These are phyloP conservation scores for Suhomyces coccinellae DNA, from an alignment of 1,139 yeast genomes.

Conservation along the genomic window DNA sequence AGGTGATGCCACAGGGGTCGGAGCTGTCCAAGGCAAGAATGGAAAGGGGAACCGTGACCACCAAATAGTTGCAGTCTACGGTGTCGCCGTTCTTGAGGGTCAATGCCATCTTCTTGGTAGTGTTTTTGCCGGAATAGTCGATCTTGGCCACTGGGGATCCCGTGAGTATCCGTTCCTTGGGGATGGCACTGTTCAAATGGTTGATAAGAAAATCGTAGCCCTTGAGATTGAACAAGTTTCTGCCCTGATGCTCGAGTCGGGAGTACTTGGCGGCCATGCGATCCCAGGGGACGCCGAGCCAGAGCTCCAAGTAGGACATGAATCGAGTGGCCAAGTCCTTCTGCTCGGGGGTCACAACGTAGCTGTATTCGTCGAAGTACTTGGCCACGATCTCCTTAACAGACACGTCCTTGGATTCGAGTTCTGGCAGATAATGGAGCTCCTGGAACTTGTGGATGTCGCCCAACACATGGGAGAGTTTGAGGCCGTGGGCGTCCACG, in stretches of 20 bases:
- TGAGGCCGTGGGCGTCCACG: constrained; percentile 28
- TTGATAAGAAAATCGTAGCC: constrained; percentile 57
- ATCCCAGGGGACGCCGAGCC: constrained; percentile 77
- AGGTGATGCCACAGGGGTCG: constrained; percentile 47
- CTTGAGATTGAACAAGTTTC: constrained; percentile 65
- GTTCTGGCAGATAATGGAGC: constrained; percentile 46
- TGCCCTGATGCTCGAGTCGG: constrained; percentile 66
- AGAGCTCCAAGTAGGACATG: constrained; percentile 62
- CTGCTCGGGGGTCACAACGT: constrained; percentile 54
- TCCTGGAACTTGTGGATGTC: constrained; percentile 67
- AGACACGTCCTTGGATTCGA: constrained; percentile 50
- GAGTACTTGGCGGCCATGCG: constrained; percentile 67
- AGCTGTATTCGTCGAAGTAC: constrained; percentile 48
- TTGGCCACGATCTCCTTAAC: constrained; percentile 47
- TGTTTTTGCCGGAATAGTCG: constrained; percentile 22
- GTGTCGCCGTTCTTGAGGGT: constrained; percentile 13
- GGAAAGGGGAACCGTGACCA: constrained; percentile 79
- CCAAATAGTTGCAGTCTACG: constrained; percentile 48
- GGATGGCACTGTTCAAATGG: constrained; percentile 42
- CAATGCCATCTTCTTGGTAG: constrained; percentile 14
- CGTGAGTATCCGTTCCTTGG: constrained; percentile 40
- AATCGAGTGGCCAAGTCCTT: constrained; percentile 49
- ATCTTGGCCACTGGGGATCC: constrained; percentile 50
- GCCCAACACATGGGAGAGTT: constrained; percentile 42
- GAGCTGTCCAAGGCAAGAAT: constrained; percentile 47